Conservation (phyloP, 176 grass and related monocot genomes). For the Puccinellia tenuiflora region DNA sequence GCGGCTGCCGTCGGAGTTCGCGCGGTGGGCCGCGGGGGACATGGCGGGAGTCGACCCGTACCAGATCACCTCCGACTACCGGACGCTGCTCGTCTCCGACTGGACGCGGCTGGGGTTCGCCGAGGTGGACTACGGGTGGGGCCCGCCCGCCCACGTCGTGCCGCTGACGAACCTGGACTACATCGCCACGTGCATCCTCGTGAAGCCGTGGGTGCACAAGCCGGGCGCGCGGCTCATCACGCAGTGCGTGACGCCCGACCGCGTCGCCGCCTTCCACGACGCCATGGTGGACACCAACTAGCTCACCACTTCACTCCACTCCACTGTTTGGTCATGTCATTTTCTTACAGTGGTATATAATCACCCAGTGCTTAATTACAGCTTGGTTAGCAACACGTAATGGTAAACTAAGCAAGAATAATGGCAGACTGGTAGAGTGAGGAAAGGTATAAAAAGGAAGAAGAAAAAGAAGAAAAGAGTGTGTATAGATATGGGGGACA, state of each 20-base stretch:
- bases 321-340: too few species aligned
- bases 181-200: constrained; percentile 95
- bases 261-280: constrained; percentile 65
- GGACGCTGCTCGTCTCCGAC: constrained; percentile 80
- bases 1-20: constrained; percentile 56
- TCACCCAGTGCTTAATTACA: neutral
- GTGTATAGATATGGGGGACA: constrained; percentile 13
- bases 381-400: neutral
- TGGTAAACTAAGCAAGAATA: neutral
- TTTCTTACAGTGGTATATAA: neutral
- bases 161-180: constrained; percentile 87
- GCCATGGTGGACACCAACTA: constrained; percentile 56
- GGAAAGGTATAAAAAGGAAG: neutral
- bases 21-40: constrained; percentile 59
- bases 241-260: constrained; percentile 64
- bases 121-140: constrained; percentile 95
- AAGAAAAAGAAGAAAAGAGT: neutral
- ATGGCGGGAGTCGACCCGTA: constrained; percentile 50
- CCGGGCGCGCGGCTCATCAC: constrained; percentile 81
- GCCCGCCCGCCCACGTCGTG: constrained; percentile 68
- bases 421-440: neutral
- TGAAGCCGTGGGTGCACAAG: constrained; percentile 72
- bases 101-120: constrained; percentile 91
- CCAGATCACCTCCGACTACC: constrained; percentile 80
- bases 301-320: too few species aligned